Base-by-base conservation (phyloP, 139 green algal species). In the Tetradesmus lagerheimii region DNA sequence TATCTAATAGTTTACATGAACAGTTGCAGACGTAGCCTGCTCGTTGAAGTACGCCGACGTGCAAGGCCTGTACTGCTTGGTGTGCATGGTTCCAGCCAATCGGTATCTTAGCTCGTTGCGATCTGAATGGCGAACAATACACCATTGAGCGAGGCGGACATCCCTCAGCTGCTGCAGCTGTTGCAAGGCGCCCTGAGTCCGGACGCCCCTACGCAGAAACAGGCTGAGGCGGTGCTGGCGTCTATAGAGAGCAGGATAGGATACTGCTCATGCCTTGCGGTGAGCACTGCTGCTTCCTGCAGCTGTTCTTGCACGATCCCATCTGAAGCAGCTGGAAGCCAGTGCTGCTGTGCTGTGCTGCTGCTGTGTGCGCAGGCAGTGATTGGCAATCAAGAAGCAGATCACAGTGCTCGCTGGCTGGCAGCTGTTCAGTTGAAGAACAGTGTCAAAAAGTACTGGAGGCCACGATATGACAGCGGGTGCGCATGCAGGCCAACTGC, bases 341-440 rank as follows among this genome's bases (percentile, higher is more conserved):
- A 5, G 11, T 67, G 41, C 27, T 67, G 23, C 53, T 57, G 35
- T 38, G 29, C 29, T 31, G 62, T 80, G 29, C 84, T 80, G 67
- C 37, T 31, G 41, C 47, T 82, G 29, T 31, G 71, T 57, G 12
- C 85, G 85, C 96, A 98, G 97, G 96, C 98, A 29, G 96, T 98
- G 20, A 85, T 98, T 45, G 89, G 80, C 43, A 95, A 89, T 83
- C 92, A 92, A 34, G 91, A 96, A 5, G 91, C 95, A 2, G 94
- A 97, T 43, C 93, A 96, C 83, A 96, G 95, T 74, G 95, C 93
- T 0, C 92, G 97, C 12, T 99, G 97, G 96, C 92, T 99, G 38
- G 97, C 97, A 8, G 92, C 92, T 1, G 94, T 98, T 23, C 96
- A 99, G 38, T 93, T 99, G 15, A 99, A 99, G 78, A 99, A 99